Evolutionary conservation across 2,329 filamentous ascomycete genomes (phyloP), one percentile per base, ranked within the genome.

Genomic region (Penicillium sp.): DNA sequence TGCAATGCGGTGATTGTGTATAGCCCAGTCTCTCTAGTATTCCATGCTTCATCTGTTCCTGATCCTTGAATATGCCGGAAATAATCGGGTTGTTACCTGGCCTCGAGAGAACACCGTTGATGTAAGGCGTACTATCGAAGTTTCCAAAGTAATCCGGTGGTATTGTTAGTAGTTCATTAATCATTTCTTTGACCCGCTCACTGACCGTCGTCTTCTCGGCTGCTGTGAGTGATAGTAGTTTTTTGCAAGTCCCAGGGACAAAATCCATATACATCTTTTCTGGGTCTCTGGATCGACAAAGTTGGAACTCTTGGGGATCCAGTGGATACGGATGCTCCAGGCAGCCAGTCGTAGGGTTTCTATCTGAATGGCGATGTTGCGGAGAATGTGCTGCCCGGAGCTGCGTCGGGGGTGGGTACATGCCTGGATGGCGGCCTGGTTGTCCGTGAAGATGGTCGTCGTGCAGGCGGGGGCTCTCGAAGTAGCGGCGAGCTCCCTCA

Each of bases 71-170:
- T 19, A 52, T 19, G 51, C 26, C 56, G 4, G 52, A 56, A 19
- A 58, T 51, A 31, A 29, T 45, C 15, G 48, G 47, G 38, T 57
- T 31, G 12, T 43, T 28, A 43, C 43, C 51, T 35, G 35, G 24
- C 3, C 40, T 56, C 43, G 49, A 59, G 34, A 57, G 52, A 4
- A 59, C 46, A n/a, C 53, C 52, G 29, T 59, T 55, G 35, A 44
- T 41, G 41, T 52, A 57, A 45, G 52, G 55, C 29, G 43, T 44
- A 33, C 37, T 42, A 35, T 48, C 51, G 33, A 54, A 49, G 32
- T 50, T 59, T 15, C 54, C 52, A 15, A 58, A 46, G 34, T 59
- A 56, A 24, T 22, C 21, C 21, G 44, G 17, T 19, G 17, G 17
- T 19, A 19, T 19, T 19, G 17, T 19, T 19, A 19, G 17, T 19